Base-by-base conservation (phyloP, 306 rosid species). In the Acacia melanoxylon region DNA sequence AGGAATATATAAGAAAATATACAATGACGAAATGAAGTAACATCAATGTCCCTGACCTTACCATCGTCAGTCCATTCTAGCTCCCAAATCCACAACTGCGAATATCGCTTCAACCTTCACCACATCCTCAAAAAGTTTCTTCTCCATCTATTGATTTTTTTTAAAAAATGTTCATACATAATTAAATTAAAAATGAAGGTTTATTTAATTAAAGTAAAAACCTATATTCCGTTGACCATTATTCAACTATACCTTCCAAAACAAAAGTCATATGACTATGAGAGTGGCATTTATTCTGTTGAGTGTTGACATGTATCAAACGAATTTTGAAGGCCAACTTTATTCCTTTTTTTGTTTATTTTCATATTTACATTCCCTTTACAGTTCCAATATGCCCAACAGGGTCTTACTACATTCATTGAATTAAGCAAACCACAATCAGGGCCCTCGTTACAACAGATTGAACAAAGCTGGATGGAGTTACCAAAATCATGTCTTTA, bases 401-500 rank as follows among this genome's bases (percentile, higher is more conserved):
- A 20, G 62, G 62, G 62, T 25, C 20, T 22, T 33, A 17, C 8
- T 45, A 6, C 42, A 24, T 63, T 74, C 22, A 29, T 35, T 49
- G 40, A 35, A 25, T 65, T 25, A 35, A 27, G 65, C 65, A 68
- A 67, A 42, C 12, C 15, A 19, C 58, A 25, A 68, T 54, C 24
- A 0, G 0, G 33, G 16, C 24, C 33, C 16, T 31, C 7, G 17
- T 48, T 16, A 5, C 58, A 4, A 51, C n/a, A 48, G 4, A 48
- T 48, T 48, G 16, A 17, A 51, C 17, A 51, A 78, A 54, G 73
- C 14, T 24, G 48, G 42, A 35, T 27, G 41, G 59, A 19, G 74
- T 52, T 31, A 63, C 46, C 44, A 56, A 66, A 72, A 81, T 40
- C 68, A 72, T 75, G 81, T 81, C 62, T 72, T 44, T 63, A 13